Conservation (phyloP, 1,139 yeast species). For the Blastobotrys illinoisensis region DNA sequence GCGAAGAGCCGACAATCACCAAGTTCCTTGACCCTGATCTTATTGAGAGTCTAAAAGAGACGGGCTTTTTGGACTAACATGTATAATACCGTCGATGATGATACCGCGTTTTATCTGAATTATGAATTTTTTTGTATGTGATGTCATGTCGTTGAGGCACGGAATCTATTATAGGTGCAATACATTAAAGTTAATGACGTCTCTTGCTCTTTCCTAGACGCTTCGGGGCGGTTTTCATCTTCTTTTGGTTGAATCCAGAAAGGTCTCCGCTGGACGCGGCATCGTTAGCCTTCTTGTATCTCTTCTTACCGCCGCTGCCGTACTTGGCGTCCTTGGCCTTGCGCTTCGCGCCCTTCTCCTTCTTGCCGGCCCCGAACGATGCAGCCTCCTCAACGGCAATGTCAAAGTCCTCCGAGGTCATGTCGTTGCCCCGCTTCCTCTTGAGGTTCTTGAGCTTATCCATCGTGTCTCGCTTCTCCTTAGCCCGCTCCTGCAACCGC, state of each 20-base stretch:
- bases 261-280: conserved; percentile 69
- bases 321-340: conserved; percentile 64
- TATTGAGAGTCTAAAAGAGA: conserved; percentile 47
- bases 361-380: conserved; percentile 37
- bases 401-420: conserved; percentile 45
- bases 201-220: conserved; percentile 81
- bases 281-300: conserved; percentile 68
- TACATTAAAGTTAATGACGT: conserved; percentile 7
- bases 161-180: neutral
- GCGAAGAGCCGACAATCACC: conserved; percentile 66
- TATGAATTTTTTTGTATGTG: neutral
- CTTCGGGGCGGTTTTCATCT: conserved; percentile 40
- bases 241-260: conserved; percentile 53
- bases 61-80: conserved; percentile 36
- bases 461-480: conserved; percentile 85
- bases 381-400: conserved; percentile 89
- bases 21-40: conserved; percentile 65
- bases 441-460: conserved; percentile 86
- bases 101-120: too few relatives aligned
- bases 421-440: conserved; percentile 78
- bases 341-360: conserved; percentile 49
- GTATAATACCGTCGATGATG: too few relatives aligned
- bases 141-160: too few relatives aligned
- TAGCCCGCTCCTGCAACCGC: conserved; percentile 89
- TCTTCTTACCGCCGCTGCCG: conserved; percentile 72